These are phyloP conservation scores for Waltergamsia citrina DNA, from an alignment of 2,329 filamentous ascomycete genomes.

Conservation along the genomic window DNA sequence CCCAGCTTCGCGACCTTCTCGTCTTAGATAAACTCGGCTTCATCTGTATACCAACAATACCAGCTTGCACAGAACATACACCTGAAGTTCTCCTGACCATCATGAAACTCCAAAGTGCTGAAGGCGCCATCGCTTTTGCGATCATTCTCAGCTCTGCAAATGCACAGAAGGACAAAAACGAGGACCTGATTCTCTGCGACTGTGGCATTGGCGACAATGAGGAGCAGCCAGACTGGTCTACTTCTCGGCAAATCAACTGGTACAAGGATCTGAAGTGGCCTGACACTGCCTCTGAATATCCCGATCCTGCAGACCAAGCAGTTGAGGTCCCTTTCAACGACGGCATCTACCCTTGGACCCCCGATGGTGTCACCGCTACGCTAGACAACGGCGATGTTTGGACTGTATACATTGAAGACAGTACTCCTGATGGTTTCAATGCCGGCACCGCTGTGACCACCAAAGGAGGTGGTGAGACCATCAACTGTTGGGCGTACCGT, in stretches of 20 bases:
- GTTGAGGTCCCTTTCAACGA: conserved; percentile 27
- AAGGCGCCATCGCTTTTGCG: too few species aligned
- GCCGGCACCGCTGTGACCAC: conserved; percentile 29
- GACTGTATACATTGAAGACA: conserved; percentile 30
- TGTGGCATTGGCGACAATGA: conserved; percentile 31
- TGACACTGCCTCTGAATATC: conserved; percentile 20
- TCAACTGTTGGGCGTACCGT: conserved; percentile 32
- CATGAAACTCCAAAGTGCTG: too few species aligned
- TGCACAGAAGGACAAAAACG: conserved; percentile 17
- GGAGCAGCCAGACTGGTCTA: conserved; percentile 28
- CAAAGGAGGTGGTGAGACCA: conserved; percentile 25
- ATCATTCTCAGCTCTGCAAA: conserved; percentile 5
- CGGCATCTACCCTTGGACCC: conserved; percentile 28
- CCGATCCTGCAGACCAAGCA: conserved; percentile 24
- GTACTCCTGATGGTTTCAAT: conserved; percentile 27
- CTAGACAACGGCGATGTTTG: conserved; percentile 28
- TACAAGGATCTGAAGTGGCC: conserved; percentile 28
- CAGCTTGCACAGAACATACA: too few species aligned
- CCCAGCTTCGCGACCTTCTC: too few species aligned
- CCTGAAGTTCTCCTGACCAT: too few species aligned
- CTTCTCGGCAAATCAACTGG: conserved; percentile 34
- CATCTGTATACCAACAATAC: too few species aligned
- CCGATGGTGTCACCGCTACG: conserved; percentile 23
- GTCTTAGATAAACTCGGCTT: too few species aligned
- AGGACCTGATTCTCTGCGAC: conserved; percentile 29